A percentile compares a stretch with the other conserved stretches of the same genome.
Conservation (phyloP, 1,284 basidiomycete genomes). For the Bondarzewia mesenterica region DNA sequence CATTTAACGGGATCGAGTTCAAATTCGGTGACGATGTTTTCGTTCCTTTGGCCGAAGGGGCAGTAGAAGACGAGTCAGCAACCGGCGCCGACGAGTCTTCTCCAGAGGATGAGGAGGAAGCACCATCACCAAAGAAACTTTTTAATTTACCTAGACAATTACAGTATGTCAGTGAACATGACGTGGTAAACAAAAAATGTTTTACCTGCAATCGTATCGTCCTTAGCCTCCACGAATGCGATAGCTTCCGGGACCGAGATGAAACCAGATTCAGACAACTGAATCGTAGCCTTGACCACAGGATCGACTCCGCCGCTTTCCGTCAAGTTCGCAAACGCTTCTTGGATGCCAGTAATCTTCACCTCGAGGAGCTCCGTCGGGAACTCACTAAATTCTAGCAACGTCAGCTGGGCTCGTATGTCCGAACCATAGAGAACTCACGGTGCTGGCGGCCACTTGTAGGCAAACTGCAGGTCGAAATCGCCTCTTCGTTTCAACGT, state of each 20-base stretch:
- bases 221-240: constrained; percentile 69
- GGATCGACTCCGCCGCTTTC: constrained; percentile 63
- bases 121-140: constrained; percentile 68
- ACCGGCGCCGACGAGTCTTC: constrained; percentile 14
- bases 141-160: constrained; percentile 64
- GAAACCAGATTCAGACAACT: constrained; percentile 80
- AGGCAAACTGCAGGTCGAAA: constrained; percentile 65
- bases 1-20: constrained; percentile 54
- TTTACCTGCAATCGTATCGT: constrained; percentile 67
- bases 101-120: constrained; percentile 26
- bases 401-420: neutral
- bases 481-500: constrained; percentile 78
- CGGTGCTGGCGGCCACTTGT: constrained; percentile 53
- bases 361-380: constrained; percentile 64
- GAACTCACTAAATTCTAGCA: constrained; percentile 46
- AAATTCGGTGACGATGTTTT: constrained; percentile 29
- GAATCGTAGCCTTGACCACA: constrained; percentile 75
- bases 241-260: constrained; percentile 71
- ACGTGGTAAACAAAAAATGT: neutral
- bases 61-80: constrained; percentile 13
- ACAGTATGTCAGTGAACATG: constrained; percentile 6
- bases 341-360: constrained; percentile 57
- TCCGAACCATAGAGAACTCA: constrained; percentile 27
- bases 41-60: constrained; percentile 16
- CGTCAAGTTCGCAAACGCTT: constrained; percentile 69